These are phyloP conservation scores for Singerocomus inundabilis DNA, from an alignment of 1,284 basidiomycete genomes.

Conservation along the genomic window DNA sequence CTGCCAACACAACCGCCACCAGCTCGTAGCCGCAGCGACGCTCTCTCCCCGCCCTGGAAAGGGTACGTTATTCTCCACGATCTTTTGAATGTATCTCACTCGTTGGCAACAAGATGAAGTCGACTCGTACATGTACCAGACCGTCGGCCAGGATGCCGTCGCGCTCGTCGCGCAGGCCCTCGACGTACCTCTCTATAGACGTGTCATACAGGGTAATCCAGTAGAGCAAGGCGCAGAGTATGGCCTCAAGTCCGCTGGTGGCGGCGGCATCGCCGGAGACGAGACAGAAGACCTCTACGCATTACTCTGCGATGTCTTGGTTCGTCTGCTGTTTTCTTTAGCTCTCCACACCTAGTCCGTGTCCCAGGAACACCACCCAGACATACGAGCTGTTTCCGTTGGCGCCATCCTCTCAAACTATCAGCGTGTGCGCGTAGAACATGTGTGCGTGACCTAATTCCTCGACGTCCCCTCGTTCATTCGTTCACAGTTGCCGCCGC, in stretches of 20 bases:
- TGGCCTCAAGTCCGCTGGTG: constrained; percentile 56
- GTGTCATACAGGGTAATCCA: constrained; percentile 78
- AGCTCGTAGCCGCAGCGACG: constrained; percentile 87
- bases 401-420: constrained; percentile 98
- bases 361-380: constrained; percentile 71
- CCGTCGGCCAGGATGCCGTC: constrained; percentile 94
- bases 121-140: constrained; percentile 99
- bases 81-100: constrained; percentile 18
- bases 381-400: constrained; percentile 86
- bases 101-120: constrained; percentile 78
- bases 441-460: constrained; percentile 64
- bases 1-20: constrained; percentile 84
- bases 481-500: constrained; percentile 65
- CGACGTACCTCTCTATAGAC: constrained; percentile 82
- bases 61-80: constrained; percentile 49
- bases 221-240: constrained; percentile 86
- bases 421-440: constrained; percentile 94
- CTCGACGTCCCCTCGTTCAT: constrained; percentile 8
- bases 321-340: constrained; percentile 33
- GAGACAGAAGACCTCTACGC: constrained; percentile 94
- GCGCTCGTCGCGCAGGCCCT: constrained; percentile 85
- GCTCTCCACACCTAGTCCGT: constrained; percentile 1
- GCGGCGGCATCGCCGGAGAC: constrained; percentile 68
- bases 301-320: constrained; percentile 81
- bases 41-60: constrained; percentile 81